Percentiles rank a stretch among this genome's conserved stretches.
phyloP scores from a whole-genome alignment of 2,329 filamentous ascomycete genomes.

The Lizonia empirigonia region DNA sequence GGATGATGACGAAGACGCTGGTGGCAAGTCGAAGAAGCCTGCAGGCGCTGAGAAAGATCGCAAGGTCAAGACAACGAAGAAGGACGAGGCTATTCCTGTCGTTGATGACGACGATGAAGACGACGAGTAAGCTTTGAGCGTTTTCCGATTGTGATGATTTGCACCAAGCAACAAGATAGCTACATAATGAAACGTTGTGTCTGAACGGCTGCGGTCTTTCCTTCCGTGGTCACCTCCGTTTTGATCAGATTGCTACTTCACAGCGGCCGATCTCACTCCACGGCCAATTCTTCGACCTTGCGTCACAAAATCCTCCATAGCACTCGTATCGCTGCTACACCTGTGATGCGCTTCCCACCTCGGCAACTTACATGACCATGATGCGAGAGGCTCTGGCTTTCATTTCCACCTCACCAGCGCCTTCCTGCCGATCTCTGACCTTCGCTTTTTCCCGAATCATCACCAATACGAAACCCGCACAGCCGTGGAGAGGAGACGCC shows the following conservation, averaged over 20 bases:
- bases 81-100: slow-evolving; percentile 40
- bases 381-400: not conserved
- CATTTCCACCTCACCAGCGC: not conserved
- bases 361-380: no score
- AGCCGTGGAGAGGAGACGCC: no score
- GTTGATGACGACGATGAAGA: slow-evolving; percentile 42
- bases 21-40: slow-evolving; percentile 45
- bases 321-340: no score
- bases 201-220: not conserved
- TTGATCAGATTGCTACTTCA: not conserved
- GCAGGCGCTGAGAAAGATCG: slow-evolving; percentile 42
- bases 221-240: not conserved
- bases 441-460: not conserved
- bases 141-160: not conserved
- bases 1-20: slow-evolving; percentile 46
- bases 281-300: no score
- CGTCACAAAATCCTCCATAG: no score
- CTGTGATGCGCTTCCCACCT: no score
- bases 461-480: no score
- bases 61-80: slow-evolving; percentile 40
- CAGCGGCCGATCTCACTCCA: no score
- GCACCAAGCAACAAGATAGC: not conserved
- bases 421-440: not conserved
- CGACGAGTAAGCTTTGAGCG: slow-evolving; percentile 18
- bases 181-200: not conserved